Base-by-base conservation (phyloP, 106 monocot genomes). In the Amphibolis antarctica region DNA sequence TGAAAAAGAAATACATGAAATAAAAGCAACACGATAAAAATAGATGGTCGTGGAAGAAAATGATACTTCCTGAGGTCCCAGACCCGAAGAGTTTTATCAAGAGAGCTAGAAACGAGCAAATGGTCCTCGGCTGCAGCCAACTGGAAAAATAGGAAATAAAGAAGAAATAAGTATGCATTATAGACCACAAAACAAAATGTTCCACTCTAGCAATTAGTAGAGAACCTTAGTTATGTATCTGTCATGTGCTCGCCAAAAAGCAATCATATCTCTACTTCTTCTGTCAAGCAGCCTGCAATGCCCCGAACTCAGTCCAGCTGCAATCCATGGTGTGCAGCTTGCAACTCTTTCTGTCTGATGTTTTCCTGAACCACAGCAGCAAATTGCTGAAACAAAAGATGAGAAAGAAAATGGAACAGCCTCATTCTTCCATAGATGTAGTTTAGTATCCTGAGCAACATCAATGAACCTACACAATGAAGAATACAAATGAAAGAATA, bases 21-120 rank as follows among this genome's bases (percentile, higher is more conserved):
- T 7, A 1, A 49, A 49, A 15, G 48, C n/a, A n/a, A 13, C 14
- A 49, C n/a, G n/a, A 49, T n/a, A 15, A 49, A 10, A 49, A 17
- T 19, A 49, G 49, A 17, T 19, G n/a, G n/a, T 19, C n/a, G 17
- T 49, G 43, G 46, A 46, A 24, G 26, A 51, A 31, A 4, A 26
- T 58, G 4, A 36, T 55, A 88, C 96, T 84, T 80, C 76, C 98
- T 80, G 12, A 98, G 74, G 76, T 98, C 98, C 98, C 98, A 98
- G 46, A 98, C 76, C 46, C 82, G 79, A 17, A 98, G 69, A 68
- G 87, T 98, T 78, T 77, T 98, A 42, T 98, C 98, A 42, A 98
- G 76, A 46, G 98, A 98, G 65, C 98, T 85, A 56, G 98, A 98
- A 36, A 98, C 80, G 55, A 98, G 91, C 69, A 91, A 72, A 74